Evolutionary conservation across 83 land plant species (phyloP), one percentile per base, ranked within the genome.

Genomic region (Diphasiastrum complanatum): DNA sequence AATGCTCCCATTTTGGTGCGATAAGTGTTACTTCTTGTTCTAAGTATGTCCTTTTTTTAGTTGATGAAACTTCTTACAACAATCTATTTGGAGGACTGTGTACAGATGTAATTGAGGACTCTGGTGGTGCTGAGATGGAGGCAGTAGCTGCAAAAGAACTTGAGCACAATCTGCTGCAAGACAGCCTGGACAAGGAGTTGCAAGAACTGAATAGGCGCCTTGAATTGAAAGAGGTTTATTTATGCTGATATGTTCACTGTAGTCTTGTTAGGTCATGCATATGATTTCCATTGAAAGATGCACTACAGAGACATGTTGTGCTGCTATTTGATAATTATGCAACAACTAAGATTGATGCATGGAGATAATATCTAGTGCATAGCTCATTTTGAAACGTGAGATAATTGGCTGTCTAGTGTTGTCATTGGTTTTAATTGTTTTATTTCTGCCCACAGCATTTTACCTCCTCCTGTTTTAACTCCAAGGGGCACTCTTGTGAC

Each of bases 171-270:
- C 50, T 81, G 35, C 22, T 90, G 26, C 93, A 90, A 78, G 97
- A 95, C 49, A 72, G 78, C 45, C 61, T 95, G 54, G 97, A 77
- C 30, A 84, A 62, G 50, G 97, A 95, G 66, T 80, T 95, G 6
- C 79, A 84, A 59, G 90, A 95, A 59, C 63, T 95, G 61, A 87
- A 95, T 60, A 78, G 81, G 51, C 69, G 75, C 26, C 81, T 95
- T 33, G 97, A 89, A 48, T 89, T 86, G 51, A 95, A 95, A 63
- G 97, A 95, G 97, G 99, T 90, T 68, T 23, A 14, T 33, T 14
- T 3, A 19, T 57, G 25, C 12, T 57, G 20, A 24, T 18, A 49
- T 10, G 20, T 12, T 14, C 22, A 6, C 11, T n/a, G n/a, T n/a
- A n/a, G n/a, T n/a, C n/a, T n/a, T n/a, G 22, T 6, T 49, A 8